These are phyloP conservation scores for Trichoderma koningiopsis DNA, from an alignment of 2,329 filamentous ascomycete species.

Conservation along the genomic window DNA sequence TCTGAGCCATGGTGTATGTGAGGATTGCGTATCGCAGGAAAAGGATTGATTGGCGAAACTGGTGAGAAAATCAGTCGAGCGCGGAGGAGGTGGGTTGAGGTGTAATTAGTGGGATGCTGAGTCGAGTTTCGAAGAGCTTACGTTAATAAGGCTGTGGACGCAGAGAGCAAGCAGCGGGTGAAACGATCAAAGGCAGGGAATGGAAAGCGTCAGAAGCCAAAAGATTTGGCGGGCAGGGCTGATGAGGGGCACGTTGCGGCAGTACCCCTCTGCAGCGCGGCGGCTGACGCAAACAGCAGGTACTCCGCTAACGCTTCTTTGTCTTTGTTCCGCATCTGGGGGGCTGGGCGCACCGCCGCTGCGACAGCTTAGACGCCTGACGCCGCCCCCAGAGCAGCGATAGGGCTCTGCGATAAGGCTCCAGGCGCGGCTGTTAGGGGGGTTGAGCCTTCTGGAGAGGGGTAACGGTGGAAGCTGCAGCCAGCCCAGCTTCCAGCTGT, in stretches of 20 bases:
- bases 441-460: not conserved
- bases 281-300: constrained; percentile 15
- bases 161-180: constrained; percentile 8
- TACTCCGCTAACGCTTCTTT: constrained; percentile 26
- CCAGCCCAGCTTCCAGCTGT: not conserved
- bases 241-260: constrained; percentile 31
- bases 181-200: constrained; percentile 21
- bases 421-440: not conserved
- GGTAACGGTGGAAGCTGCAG: not conserved
- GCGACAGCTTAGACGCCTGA: not conserved
- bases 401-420: not conserved
- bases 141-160: constrained; percentile 23
- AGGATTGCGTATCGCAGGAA: not conserved
- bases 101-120: not conserved
- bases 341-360: not conserved
- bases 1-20: constrained; percentile 34
- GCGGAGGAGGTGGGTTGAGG: not conserved
- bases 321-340: not conserved
- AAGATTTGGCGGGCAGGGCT: constrained; percentile 37
- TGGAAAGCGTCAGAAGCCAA: constrained; percentile 50
- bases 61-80: not conserved
- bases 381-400: not conserved
- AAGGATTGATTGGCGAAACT: constrained; percentile 6
- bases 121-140: not conserved
- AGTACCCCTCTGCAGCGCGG: constrained; percentile 29